A percentile compares a stretch with the other conserved stretches of the same genome.
Evolutionary conservation across 2,329 filamentous ascomycete genomes (phyloP).

Genomic region (Trichoderma koningii): DNA sequence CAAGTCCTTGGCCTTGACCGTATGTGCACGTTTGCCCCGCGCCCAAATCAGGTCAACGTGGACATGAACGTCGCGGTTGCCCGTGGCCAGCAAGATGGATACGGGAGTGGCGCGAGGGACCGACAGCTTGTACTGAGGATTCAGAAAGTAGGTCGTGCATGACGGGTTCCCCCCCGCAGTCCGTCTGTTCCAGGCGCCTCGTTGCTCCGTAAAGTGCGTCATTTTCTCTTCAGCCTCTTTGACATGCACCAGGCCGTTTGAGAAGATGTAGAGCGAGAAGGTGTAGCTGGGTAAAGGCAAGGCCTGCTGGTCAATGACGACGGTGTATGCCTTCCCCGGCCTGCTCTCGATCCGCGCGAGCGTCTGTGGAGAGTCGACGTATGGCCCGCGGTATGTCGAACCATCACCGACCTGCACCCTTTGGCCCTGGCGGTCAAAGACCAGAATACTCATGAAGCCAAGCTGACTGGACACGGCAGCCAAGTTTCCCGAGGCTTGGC

Average conservation of each 20-base stretch:
- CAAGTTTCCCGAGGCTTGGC: conserved; percentile 45
- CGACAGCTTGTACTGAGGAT: conserved; percentile 79
- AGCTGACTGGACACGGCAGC: conserved; percentile 55
- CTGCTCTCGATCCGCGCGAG: conserved; percentile 65
- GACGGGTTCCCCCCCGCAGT: conserved; percentile 84
- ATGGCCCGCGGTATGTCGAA: conserved; percentile 74
- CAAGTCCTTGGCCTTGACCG: conserved; percentile 74
- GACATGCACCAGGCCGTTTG: conserved; percentile 62
- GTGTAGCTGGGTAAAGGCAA: conserved; percentile 72
- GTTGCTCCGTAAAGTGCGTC: conserved; percentile 57
- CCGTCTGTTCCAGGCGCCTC: conserved; percentile 72
- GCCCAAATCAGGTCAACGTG: conserved; percentile 86
- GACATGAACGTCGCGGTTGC: conserved; percentile 67
- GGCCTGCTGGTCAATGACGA: conserved; percentile 77
- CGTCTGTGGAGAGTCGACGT: conserved; percentile 91
- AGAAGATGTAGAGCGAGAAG: conserved; percentile 88
- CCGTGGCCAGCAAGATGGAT: conserved; percentile 72
- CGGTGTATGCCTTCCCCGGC: conserved; percentile 51
- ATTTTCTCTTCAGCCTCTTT: conserved; percentile 63
- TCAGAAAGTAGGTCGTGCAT: conserved; percentile 74
- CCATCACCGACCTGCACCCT: conserved; percentile 74
- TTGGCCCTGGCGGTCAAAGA: conserved; percentile 71
- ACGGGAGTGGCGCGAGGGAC: conserved; percentile 61
- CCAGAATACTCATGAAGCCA: conserved; percentile 85
- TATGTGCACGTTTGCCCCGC: conserved; percentile 68